A percentile compares a stretch with the other conserved stretches of the same genome.
phyloP scores from a whole-genome alignment of 2,329 filamentous ascomycete genomes.

The Calonectria pseudoturangicola region DNA sequence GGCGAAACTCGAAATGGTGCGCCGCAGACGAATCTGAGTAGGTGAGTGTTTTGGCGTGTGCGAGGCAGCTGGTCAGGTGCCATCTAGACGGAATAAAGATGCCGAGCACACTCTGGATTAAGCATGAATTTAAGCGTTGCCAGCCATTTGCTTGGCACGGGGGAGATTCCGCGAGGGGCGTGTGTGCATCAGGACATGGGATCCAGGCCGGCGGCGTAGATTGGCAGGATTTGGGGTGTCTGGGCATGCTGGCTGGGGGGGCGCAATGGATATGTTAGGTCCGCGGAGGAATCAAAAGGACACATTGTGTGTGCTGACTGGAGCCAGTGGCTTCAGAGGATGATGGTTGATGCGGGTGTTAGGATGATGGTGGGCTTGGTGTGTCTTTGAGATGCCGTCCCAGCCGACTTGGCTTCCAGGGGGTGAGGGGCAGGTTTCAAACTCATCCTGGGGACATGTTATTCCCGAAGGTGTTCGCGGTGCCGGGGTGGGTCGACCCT shows the following conservation, averaged over 20 bases:
- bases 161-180: conserved; percentile 51
- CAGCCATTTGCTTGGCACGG: conserved; percentile 66
- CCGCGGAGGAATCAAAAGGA: conserved; percentile 45
- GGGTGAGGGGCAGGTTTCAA: conserved; percentile 44
- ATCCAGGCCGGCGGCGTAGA: conserved; percentile 17
- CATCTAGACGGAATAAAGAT: conserved; percentile 40
- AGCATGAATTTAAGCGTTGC: conserved; percentile 72
- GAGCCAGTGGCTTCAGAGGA: conserved; percentile 53
- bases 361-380: conserved; percentile 54
- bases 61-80: conserved; percentile 46
- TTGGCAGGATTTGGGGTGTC: conserved; percentile 16
- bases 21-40: conserved; percentile 48
- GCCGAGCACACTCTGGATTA: conserved; percentile 60
- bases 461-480: conserved; percentile 56
- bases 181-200: conserved; percentile 41
- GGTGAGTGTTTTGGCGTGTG: conserved; percentile 29
- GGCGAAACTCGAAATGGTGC: conserved; percentile 35
- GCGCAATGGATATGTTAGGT: conserved; percentile 34
- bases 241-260: conserved; percentile 17
- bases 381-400: conserved; percentile 61
- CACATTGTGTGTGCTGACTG: conserved; percentile 48
- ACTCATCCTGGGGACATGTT: conserved; percentile 52
- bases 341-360: conserved; percentile 46
- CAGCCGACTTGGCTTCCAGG: conserved; percentile 62
- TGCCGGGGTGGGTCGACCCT: conserved; percentile 50